Evolutionary conservation across 805 yeast genomes (phyloP).

Genomic region (Candida nonsorbophila): DNA sequence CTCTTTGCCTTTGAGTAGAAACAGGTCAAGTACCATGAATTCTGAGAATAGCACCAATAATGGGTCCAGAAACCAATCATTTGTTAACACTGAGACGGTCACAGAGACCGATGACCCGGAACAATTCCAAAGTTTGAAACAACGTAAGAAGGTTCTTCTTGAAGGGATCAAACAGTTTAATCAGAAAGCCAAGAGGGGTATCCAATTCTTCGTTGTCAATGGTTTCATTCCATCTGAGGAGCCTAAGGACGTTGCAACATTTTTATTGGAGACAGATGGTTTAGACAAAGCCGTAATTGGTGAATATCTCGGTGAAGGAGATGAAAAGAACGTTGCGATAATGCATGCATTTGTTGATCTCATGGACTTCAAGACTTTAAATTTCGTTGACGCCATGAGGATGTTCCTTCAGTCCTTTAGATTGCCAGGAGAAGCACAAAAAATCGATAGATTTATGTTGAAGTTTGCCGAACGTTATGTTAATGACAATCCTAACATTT

Average conservation of each 20-base stretch:
- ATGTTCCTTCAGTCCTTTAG: conserved; percentile 81
- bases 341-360: conserved; percentile 93
- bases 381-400: conserved; percentile 84
- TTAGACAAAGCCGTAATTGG: conserved; percentile 83
- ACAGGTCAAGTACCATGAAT: conserved; percentile 24
- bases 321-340: conserved; percentile 65
- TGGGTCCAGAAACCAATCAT: conserved; percentile 2
- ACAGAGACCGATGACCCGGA: conserved; percentile 64
- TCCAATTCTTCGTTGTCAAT: conserved; percentile 53
- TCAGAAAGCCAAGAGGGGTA: conserved; percentile 78
- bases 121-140: conserved; percentile 81
- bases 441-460: conserved; percentile 93
- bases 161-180: conserved; percentile 80
- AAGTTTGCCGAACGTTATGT: conserved; percentile 92
- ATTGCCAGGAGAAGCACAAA: conserved; percentile 97
- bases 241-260: conserved; percentile 68
- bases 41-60: too few relatives aligned
- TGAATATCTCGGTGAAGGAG: conserved; percentile 88
- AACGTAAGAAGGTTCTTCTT: conserved; percentile 71
- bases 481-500: conserved; percentile 81
- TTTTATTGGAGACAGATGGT: conserved; percentile 66
- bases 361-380: conserved; percentile 65
- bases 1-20: conserved; percentile 12
- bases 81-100: conserved; percentile 6
- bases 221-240: conserved; percentile 58